Evolutionary conservation across 768 basidiomycete genomes (phyloP).

Genomic region (Strobilomyces dryophilus): DNA sequence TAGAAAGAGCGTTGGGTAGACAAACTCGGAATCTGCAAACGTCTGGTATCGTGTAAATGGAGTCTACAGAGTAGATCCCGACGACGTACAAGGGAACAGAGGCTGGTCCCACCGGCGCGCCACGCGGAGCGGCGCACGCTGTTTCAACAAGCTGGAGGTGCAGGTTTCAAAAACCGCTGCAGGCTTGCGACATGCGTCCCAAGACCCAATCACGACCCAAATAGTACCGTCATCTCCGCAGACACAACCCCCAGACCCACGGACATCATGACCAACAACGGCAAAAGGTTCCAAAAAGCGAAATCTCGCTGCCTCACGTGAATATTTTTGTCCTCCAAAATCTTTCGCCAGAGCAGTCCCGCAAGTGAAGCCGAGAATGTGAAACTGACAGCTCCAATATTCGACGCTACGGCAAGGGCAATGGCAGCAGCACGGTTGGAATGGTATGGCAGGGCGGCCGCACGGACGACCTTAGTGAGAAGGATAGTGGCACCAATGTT

Average conservation of each 20-base stretch:
- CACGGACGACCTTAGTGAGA: slow-evolving; percentile 72
- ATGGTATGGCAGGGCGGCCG: slow-evolving; percentile 34
- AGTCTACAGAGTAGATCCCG: too few relatives aligned
- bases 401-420: slow-evolving; percentile 79
- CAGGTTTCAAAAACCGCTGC: background rate
- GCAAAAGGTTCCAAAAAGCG: slow-evolving; percentile 66
- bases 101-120: too few relatives aligned
- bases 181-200: background rate
- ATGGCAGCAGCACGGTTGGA: slow-evolving; percentile 53
- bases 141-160: background rate
- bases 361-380: slow-evolving; percentile 88
- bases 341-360: slow-evolving; percentile 78
- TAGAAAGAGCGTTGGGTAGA: background rate
- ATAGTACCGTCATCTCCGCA: slow-evolving; percentile 67
- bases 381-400: slow-evolving; percentile 87
- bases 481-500: slow-evolving; percentile 92
- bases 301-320: slow-evolving; percentile 58
- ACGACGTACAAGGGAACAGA: too few relatives aligned
- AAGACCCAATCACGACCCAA: slow-evolving; percentile 10
- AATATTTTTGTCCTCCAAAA: slow-evolving; percentile 52
- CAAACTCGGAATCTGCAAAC: too few relatives aligned
- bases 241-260: slow-evolving; percentile 68
- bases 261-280: slow-evolving; percentile 60
- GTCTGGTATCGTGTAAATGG: too few relatives aligned
- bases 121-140: too few relatives aligned